Evolutionary conservation across 2,329 filamentous ascomycete genomes (phyloP), one percentile per base, ranked within the genome.

Genomic region (Parasarocladium wereldwijsianum): DNA sequence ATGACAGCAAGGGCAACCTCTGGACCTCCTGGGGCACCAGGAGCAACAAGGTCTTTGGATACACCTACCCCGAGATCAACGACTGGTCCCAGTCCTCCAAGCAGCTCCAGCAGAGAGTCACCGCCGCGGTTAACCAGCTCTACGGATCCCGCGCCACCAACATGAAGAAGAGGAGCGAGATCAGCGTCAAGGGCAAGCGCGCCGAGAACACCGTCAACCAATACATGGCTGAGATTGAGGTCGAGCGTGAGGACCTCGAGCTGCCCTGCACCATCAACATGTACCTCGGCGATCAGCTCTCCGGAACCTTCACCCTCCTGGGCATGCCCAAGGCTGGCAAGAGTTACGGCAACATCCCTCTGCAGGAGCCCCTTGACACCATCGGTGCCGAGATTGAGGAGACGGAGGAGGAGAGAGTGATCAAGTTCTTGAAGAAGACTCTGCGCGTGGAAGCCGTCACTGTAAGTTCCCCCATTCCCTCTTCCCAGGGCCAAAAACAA

Each of bases 291-390:
- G 47, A 43, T 18, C 41, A 47, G 32, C 38, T 38, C 11, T 48
- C 50, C 12, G 53, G 51, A 14, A 49, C 43, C 25, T 39, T 56
- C 26, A 49, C 51, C 2, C 42, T 59, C 28, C 51, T 57, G 47
- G 40, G 39, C 34, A 49, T 50, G 37, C 55, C 52, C 19, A 36
- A 40, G 4, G 35, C 33, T 9, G 55, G 52, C 25, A 44, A 35
- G 17, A 29, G 49, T 7, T 38, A 51, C 34, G 52, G 49, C 20
- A 44, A 43, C 16, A 45, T 55, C 21, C 52, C 62, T 28, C 52
- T 63, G 29, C 54, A 57, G 36, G 72, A 76, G 41, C 79, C 79
- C 8, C 78, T 85, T 50, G 75, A 79, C 43, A 40, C 60, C 3
- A 75, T 71, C 1, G 75, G 24, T 19, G 18, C 28, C 13, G 28